Base-by-base conservation (phyloP, 345 rosid genomes). In the Citrus medica region DNA sequence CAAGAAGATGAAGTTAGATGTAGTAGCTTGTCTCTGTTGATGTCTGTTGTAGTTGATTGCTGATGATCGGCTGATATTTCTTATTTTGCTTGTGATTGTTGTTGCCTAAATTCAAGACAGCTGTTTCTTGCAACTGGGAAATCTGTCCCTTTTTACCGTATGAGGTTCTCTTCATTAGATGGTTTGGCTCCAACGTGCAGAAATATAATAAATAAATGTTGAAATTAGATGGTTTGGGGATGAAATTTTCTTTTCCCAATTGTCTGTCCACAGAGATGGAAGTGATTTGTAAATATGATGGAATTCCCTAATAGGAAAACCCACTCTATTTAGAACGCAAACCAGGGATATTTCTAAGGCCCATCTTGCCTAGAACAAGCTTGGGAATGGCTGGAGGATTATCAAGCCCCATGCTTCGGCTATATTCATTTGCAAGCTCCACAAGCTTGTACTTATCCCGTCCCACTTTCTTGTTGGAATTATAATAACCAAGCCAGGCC, bases 401-500 rank as follows among this genome's bases (percentile, higher is more conserved):
- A 75, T 84, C 87, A 8, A 92, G 94, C 56, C 99, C 99, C 98
- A 92, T 94, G 80, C 92, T 86, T 21, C 93, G 85, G 89, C 99
- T 96, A 80, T 91, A 94, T 82, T 90, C 98, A 60, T 94, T 96
- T 7, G 94, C 99, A 32, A 96, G 97, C 91, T 90, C 93, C 72
- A 94, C 98, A 12, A 96, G 91, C 82, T 78, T 90, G 59, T 65
- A 35, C 66, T 95, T 91, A 85, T 92, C 96, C 79, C 67, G 87
- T 14, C 92, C 95, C 10, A 94, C 85, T 64, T 81, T 79, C 93
- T 89, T 92, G 79, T 80, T 86, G 10, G 98, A 94, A 80, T 92
- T 96, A 88, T 96, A 96, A 79, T 89, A 96, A 40, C 99, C 99
- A 40, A 96, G 87, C 99, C 99, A 96, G 19, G 98, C 98, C 82